Conservation (phyloP, 2,329 filamentous ascomycete genomes). For the Colletotrichum cereale region DNA sequence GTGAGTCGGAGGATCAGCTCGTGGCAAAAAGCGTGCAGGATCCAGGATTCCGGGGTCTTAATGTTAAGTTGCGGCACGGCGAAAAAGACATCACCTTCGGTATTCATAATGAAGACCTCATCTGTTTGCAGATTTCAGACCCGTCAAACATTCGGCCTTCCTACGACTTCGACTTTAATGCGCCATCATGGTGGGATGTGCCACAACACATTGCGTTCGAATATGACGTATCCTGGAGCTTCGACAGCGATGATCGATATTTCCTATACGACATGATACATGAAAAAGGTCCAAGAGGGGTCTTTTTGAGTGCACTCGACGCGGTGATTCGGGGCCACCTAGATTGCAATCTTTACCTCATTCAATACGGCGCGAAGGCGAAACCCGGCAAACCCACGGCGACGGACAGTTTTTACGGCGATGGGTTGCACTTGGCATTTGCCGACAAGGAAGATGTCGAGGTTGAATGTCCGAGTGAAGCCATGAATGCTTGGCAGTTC, state of each 20-base stretch:
- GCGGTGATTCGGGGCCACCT: background rate
- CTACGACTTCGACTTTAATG: background rate
- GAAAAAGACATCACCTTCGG: slow-evolving; percentile 5
- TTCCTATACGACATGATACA: background rate
- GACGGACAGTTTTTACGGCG: background rate
- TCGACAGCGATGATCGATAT: background rate
- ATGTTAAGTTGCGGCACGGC: background rate
- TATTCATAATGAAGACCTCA: background rate
- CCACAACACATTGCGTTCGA: background rate
- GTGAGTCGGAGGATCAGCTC: too few relatives aligned
- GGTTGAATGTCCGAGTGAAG: background rate
- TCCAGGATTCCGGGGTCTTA: too few relatives aligned
- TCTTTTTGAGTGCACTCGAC: background rate
- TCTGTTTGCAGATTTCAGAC: background rate
- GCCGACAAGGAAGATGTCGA: background rate
- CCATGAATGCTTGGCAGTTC: background rate
- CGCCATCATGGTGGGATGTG: background rate
- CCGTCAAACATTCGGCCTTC: background rate
- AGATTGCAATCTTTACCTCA: fast-evolving
- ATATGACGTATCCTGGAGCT: slow-evolving; percentile 3
- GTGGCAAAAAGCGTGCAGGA: too few relatives aligned
- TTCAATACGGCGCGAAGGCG: background rate
- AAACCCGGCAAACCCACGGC: background rate
- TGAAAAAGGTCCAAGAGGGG: slow-evolving; percentile 5
- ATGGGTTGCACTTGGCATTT: background rate